Evolutionary conservation across 2,329 filamentous ascomycete genomes (phyloP).

Genomic region (Tolypocladium amazonense): DNA sequence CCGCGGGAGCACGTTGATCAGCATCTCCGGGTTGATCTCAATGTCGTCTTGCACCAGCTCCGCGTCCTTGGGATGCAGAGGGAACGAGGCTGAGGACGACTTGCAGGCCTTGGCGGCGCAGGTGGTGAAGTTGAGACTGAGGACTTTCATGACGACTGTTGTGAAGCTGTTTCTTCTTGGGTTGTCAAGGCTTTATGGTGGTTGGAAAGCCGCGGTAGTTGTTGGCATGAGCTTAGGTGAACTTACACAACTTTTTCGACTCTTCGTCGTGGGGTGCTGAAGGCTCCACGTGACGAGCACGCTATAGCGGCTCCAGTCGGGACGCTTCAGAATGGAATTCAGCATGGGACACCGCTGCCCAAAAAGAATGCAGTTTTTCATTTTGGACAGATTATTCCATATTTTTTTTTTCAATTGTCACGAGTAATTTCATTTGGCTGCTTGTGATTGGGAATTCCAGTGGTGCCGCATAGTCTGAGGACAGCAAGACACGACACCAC

Average conservation of each 20-base stretch:
- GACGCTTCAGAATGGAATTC: background rate
- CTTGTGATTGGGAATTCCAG: background rate
- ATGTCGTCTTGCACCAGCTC: conserved; percentile 83
- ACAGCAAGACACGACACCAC: background rate
- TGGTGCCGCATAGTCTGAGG: background rate
- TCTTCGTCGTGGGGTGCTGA: background rate
- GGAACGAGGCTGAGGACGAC: conserved; percentile 66
- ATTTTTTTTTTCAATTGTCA: background rate
- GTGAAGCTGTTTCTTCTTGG: background rate
- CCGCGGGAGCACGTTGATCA: conserved; percentile 76
- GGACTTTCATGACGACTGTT: conserved; percentile 66
- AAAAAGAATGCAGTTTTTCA: background rate
- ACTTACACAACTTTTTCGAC: conserved; percentile 22
- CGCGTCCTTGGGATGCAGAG: conserved; percentile 83
- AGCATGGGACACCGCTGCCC: background rate
- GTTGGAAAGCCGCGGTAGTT: background rate
- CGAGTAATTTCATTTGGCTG: background rate
- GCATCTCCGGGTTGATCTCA: conserved; percentile 68
- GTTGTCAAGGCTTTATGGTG: background rate
- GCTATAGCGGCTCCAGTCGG: background rate
- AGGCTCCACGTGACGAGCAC: conserved; percentile 5
- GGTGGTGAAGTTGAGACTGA: conserved; percentile 92
- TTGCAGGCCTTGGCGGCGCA: conserved; percentile 97
- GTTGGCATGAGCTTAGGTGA: background rate
- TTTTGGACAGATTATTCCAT: background rate